A percentile compares a stretch with the other conserved stretches of the same genome.
These are phyloP conservation scores for Neonectria punicea DNA, from an alignment of 2,329 filamentous ascomycete species.

Conservation along the genomic window DNA sequence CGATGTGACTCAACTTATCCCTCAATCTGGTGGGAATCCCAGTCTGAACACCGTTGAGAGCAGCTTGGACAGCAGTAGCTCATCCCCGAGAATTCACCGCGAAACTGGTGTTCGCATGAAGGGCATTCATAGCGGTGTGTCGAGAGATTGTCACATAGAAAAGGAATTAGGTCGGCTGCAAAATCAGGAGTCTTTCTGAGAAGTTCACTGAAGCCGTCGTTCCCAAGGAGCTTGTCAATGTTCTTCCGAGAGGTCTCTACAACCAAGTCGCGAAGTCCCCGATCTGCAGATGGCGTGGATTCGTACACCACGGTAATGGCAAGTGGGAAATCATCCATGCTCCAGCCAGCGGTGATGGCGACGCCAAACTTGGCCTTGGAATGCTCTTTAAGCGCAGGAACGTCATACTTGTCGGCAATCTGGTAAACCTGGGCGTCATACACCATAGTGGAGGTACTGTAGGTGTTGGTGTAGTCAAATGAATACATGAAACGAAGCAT, in stretches of 20 bases:
- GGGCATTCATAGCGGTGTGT: not conserved
- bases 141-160: not conserved
- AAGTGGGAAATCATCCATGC: constrained; percentile 25
- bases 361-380: constrained; percentile 13
- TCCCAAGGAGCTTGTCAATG: constrained; percentile 17
- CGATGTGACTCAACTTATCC: no score
- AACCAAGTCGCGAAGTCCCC: constrained; percentile 27
- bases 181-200: constrained; percentile 24
- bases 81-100: no score
- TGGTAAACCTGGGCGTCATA: constrained; percentile 29
- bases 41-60: no score
- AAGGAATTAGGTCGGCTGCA: constrained; percentile 21
- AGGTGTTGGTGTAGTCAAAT: constrained; percentile 26
- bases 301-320: constrained; percentile 20
- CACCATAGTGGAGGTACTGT: constrained; percentile 18
- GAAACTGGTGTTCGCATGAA: no score
- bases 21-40: no score
- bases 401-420: constrained; percentile 31
- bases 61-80: no score
- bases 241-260: constrained; percentile 11
- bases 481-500: constrained; percentile 32
- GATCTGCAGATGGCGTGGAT: constrained; percentile 16
- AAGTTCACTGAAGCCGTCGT: constrained; percentile 17
- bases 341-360: constrained; percentile 22
- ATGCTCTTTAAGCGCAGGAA: constrained; percentile 19